Percentiles rank a stretch among this genome's conserved stretches.
Evolutionary conservation across 2,329 filamentous ascomycete genomes (phyloP).

Genomic region (Zymoseptoria tritici): DNA sequence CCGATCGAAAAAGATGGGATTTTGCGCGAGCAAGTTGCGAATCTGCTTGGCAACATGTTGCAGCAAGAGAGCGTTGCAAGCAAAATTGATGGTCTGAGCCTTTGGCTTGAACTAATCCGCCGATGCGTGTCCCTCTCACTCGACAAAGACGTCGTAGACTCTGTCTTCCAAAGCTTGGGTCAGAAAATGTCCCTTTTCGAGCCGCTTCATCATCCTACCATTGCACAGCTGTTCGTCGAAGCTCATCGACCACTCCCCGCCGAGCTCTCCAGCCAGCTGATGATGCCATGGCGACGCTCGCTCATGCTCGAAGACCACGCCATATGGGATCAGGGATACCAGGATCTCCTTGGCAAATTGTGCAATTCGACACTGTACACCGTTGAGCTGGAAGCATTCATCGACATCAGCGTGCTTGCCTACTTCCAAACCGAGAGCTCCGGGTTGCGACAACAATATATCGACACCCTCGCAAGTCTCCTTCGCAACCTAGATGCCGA

Average conservation of each 20-base stretch:
- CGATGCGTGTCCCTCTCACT: conserved; percentile 6
- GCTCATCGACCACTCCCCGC: conserved; percentile 14
- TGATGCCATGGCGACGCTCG: conserved; percentile 16
- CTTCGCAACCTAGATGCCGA: conserved; percentile 6
- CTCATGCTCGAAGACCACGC: conserved; percentile 18
- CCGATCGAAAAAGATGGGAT: conserved; percentile 13
- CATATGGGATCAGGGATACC: conserved; percentile 15
- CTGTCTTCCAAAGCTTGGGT: conserved; percentile 11
- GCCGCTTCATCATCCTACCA: conserved; percentile 13
- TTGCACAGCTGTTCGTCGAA: conserved; percentile 20
- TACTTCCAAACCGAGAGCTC: conserved; percentile 16
- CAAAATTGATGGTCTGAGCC: conserved; percentile 8
- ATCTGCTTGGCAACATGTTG: conserved; percentile 13
- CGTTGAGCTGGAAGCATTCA: conserved; percentile 14
- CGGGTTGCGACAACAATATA: conserved; percentile 12
- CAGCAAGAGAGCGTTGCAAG: conserved; percentile 6
- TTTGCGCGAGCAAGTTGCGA: conserved; percentile 15
- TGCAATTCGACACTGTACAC: conserved; percentile 13
- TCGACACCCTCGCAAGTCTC: conserved; percentile 11
- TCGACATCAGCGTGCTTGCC: conserved; percentile 14
- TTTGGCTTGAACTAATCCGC: conserved; percentile 12
- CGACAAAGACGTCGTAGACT: conserved; percentile 10
- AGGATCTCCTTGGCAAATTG: conserved; percentile 11
- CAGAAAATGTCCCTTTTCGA: conserved; percentile 12
- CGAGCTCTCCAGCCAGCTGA: conserved; percentile 10